Evolutionary conservation across 805 yeast species (phyloP).

Genomic region (Candida chauliodis): DNA sequence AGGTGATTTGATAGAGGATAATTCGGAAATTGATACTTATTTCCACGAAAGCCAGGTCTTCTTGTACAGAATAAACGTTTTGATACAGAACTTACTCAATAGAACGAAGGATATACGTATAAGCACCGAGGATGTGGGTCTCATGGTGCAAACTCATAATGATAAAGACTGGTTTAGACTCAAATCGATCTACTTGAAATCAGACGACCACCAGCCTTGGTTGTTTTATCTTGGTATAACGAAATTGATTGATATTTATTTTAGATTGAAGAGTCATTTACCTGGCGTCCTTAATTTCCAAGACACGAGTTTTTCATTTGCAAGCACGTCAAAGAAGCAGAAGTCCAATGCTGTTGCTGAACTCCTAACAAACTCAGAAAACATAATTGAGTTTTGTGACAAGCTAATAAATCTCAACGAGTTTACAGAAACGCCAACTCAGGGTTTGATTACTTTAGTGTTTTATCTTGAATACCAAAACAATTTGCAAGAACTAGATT

Average conservation of each 20-base stretch:
- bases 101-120: constrained; percentile 11
- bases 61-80: constrained; percentile 18
- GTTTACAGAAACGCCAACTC: constrained; percentile 11
- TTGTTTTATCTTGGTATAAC: constrained; percentile 33
- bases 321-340: constrained; percentile 20
- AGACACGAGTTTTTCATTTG: constrained; percentile 7
- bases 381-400: constrained; percentile 20
- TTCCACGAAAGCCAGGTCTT: constrained; percentile 8
- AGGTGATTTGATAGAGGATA: constrained; percentile 11
- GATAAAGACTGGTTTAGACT: constrained; percentile 22
- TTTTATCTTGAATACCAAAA: constrained; percentile 11
- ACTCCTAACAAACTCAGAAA: constrained; percentile 16
- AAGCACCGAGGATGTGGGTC: constrained; percentile 7
- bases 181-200: constrained; percentile 19
- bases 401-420: constrained; percentile 19
- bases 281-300: background rate
- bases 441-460: constrained; percentile 16
- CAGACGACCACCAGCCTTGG: constrained; percentile 33
- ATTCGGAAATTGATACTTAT: constrained; percentile 6
- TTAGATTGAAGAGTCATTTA: constrained; percentile 15
- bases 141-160: background rate
- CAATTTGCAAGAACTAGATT: background rate
- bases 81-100: constrained; percentile 21
- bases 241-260: constrained; percentile 29
- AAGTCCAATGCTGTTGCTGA: constrained; percentile 20